phyloP scores from a whole-genome alignment of 768 basidiomycete species.

The Psilocybe cubensis region DNA sequence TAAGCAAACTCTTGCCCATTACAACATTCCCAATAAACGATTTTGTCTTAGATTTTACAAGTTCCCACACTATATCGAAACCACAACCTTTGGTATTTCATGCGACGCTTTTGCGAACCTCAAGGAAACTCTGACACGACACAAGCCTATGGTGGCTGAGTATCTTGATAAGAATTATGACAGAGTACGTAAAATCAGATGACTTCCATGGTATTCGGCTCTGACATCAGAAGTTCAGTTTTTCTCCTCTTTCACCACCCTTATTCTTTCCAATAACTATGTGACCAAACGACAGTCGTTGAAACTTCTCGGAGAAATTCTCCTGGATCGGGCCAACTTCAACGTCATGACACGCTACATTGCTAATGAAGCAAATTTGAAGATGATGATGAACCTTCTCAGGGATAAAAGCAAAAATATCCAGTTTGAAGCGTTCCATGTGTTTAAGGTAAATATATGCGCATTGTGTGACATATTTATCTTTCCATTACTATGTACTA shows the following conservation, averaged over 20 bases:
- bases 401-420: conserved; percentile 99
- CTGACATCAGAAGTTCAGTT: conserved; percentile 56
- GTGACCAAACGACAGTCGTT: conserved; percentile 99
- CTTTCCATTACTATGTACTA: neutral
- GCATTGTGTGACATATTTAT: neutral
- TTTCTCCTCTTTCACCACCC: conserved; percentile 92
- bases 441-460: conserved; percentile 84
- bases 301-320: conserved; percentile 96
- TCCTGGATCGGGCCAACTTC: conserved; percentile 97
- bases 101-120: conserved; percentile 98
- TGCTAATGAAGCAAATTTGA: conserved; percentile 91
- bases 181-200: conserved; percentile 56
- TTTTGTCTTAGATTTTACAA: conserved; percentile 79
- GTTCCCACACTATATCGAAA: conserved; percentile 96
- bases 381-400: conserved; percentile 99
- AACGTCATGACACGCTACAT: conserved; percentile 99
- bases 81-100: conserved; percentile 96
- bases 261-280: conserved; percentile 94
- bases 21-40: neutral
- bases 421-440: conserved; percentile 99
- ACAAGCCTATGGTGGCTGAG: conserved; percentile 97
- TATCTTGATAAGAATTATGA: conserved; percentile 98
- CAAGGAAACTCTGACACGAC: conserved; percentile 95
- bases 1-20: conserved; percentile 43
- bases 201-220: conserved; percentile 15